Evolutionary conservation across 495 filamentous ascomycete species (phyloP), one percentile per base, ranked within the genome.

Genomic region (Parathielavia hyrcaniae): DNA sequence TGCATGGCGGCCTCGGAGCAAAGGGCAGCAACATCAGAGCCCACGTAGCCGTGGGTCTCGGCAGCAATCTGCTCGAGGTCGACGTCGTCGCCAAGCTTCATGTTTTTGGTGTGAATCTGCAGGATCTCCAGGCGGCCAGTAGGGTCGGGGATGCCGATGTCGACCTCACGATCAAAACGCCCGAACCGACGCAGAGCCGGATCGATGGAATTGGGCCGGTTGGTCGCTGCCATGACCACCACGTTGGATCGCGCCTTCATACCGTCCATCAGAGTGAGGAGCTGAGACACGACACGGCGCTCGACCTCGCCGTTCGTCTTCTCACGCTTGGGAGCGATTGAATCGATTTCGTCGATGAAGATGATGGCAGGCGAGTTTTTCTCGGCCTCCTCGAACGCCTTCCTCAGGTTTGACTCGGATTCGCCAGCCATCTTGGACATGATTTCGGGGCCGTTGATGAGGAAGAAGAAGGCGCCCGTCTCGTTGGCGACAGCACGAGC

Each of bases 371-470:
- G 92, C 1, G 92, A 96, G 77, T 98, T 97, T 86, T 98, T 98
- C 80, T 98, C 92, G 36, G 92, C 92, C 78, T 98, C 93, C 71
- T 98, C 92, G 65, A 98, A 98, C 13, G 92, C 92, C 77, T 97
- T 97, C 63, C 92, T 85, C 47, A 98, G 75, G 73, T 98, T 98
- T 44, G 91, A 96, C 73, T 97, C 92, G 50, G 92, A 97, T 72
- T 97, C 92, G 81, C 92, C 92, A 36, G 92, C 92, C 92, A 97
- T 97, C 82, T 97, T 97, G 46, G 91, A 96, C 92, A 97, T 97
- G 77, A 97, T 96, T 74, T 97, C 92, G 34, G 92, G 92, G 59
- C 90, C 92, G 77, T 97, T 97, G 82, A 97, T 97, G 35, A 98
- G 76, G 84, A 98, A 98, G 81, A 98, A 98, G 79, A 98, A 98